phyloP scores from a whole-genome alignment of 1,284 basidiomycete genomes.

The Ustilago bromivora region DNA sequence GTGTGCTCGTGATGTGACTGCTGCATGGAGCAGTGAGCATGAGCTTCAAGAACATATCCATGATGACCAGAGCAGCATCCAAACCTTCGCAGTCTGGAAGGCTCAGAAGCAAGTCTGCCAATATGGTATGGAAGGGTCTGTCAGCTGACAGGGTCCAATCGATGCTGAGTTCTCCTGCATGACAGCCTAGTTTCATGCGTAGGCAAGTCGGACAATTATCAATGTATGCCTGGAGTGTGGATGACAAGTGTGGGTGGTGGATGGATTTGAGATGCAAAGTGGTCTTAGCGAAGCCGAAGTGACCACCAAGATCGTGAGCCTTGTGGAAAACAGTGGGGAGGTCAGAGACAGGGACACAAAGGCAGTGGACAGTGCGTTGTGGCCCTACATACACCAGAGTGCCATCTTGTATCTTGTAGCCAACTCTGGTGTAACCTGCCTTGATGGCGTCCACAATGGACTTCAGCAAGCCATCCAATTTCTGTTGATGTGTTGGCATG shows the following conservation, averaged over 20 bases:
- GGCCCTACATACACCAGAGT: neutral
- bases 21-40: neutral
- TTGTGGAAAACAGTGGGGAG: no score
- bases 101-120: neutral
- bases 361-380: no score
- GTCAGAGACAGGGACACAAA: no score
- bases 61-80: neutral
- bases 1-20: neutral
- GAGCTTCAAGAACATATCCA: neutral
- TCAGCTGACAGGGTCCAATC: neutral
- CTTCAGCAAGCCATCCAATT: no score
- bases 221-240: neutral
- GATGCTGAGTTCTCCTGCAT: neutral
- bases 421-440: neutral
- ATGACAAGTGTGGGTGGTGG: no score
- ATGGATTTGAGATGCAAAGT: no score
- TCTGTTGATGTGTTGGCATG: neutral
- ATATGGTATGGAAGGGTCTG: constrained; percentile 4
- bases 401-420: neutral
- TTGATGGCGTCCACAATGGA: no score
- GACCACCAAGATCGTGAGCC: no score
- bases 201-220: constrained; percentile 4
- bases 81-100: neutral
- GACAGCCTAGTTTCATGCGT: neutral
- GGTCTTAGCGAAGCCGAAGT: no score